Percentiles rank a stretch among this genome's conserved stretches.
Conservation (phyloP, 148 eudicot genomes). For the Camellia sinensis region DNA sequence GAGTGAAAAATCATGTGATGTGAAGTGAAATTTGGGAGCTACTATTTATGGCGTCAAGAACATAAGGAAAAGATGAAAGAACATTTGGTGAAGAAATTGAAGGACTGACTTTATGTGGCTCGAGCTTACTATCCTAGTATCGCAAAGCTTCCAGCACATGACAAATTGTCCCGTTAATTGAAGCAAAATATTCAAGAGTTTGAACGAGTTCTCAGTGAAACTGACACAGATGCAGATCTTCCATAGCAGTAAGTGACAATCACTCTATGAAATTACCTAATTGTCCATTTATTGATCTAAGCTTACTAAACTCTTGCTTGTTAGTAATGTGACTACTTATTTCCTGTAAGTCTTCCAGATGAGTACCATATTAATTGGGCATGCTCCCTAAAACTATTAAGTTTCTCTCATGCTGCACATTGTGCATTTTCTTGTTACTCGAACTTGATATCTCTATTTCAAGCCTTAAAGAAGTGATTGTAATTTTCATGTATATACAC, state of each 20-base stretch:
- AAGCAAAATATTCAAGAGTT: slow-evolving; percentile 94
- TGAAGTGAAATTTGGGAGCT: slow-evolving; percentile 83
- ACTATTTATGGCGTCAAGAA: slow-evolving; percentile 82
- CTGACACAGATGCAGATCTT: slow-evolving; percentile 84
- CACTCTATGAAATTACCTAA: neutral
- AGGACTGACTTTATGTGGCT: slow-evolving; percentile 85
- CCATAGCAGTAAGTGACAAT: slow-evolving; percentile 67
- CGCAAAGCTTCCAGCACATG: slow-evolving; percentile 79
- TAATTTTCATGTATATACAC: too few relatives aligned
- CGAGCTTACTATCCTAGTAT: slow-evolving; percentile 98
- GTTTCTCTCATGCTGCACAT: neutral
- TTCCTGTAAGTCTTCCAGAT: neutral
- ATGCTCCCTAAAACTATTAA: neutral
- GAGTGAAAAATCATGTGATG: slow-evolving; percentile 66
- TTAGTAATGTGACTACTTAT: neutral
- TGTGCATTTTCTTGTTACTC: neutral
- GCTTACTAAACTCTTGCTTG: neutral
- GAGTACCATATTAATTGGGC: neutral
- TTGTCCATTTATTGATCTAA: neutral
- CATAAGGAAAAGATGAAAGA: slow-evolving; percentile 77
- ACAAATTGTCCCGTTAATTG: slow-evolving; percentile 73
- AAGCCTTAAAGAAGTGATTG: neutral
- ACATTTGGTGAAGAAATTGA: slow-evolving; percentile 67
- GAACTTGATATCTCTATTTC: neutral
- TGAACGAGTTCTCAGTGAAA: slow-evolving; percentile 82